Percentiles rank a stretch among this genome's conserved stretches.
phyloP scores from a whole-genome alignment of 2,329 filamentous ascomycete genomes.

The Monosporascus cannonballus region DNA sequence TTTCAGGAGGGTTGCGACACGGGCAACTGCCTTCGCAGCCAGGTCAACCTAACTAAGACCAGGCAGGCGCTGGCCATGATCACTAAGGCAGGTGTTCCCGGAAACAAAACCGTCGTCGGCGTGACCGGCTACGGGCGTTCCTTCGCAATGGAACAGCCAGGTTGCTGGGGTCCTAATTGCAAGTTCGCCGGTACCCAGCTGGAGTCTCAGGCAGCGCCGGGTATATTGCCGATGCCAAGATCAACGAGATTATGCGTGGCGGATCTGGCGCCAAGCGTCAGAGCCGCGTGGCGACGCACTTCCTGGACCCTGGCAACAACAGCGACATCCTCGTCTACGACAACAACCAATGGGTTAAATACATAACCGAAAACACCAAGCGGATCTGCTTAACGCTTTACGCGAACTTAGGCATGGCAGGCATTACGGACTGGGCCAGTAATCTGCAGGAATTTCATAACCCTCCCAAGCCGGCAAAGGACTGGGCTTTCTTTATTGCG shows the following conservation, averaged over 20 bases:
- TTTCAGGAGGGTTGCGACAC: constrained; percentile 16
- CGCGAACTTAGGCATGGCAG: constrained; percentile 9
- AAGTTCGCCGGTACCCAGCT: too few species aligned
- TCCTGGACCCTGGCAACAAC: constrained; percentile 7
- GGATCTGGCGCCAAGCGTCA: constrained; percentile 3
- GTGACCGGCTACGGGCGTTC: constrained; percentile 28
- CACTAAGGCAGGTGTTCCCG: neutral
- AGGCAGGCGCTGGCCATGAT: constrained; percentile 26
- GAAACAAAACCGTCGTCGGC: constrained; percentile 27
- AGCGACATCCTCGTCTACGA: constrained; percentile 17
- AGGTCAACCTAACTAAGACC: constrained; percentile 32
- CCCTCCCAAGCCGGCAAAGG: constrained; percentile 5
- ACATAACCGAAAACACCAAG: neutral
- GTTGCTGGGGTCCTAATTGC: constrained; percentile 25
- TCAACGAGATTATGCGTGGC: constrained; percentile 23
- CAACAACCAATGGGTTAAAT: neutral
- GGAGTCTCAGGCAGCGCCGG: too few species aligned
- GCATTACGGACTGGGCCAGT: constrained; percentile 17
- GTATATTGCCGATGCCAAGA: constrained; percentile 34
- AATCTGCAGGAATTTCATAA: constrained; percentile 18
- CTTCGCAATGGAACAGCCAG: constrained; percentile 26
- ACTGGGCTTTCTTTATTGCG: constrained; percentile 12
- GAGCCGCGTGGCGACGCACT: too few species aligned
- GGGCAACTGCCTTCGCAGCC: constrained; percentile 29
- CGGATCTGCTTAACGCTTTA: constrained; percentile 7